phyloP scores from a whole-genome alignment of 345 rosid species.

The Schrenkiella parvula region DNA sequence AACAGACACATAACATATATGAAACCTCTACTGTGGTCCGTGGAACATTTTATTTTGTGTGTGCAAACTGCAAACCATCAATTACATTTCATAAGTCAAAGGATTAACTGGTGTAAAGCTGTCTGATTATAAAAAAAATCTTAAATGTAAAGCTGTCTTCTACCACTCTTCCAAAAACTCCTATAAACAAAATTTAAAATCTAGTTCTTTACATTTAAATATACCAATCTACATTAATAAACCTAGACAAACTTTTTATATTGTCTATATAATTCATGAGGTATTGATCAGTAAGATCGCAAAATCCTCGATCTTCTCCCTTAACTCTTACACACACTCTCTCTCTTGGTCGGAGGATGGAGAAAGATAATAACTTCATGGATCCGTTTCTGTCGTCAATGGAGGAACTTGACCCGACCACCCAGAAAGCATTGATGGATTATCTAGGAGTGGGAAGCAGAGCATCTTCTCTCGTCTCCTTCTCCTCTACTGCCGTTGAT shows the following conservation, averaged over 20 bases:
- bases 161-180: slow-evolving; percentile 10
- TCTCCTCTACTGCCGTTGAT: slow-evolving; percentile 46
- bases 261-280: slow-evolving; percentile 4
- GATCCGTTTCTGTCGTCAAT: slow-evolving; percentile 36
- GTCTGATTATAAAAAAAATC: neutral
- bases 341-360: slow-evolving; percentile 29
- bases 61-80: too few relatives aligned
- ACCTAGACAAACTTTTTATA: neutral
- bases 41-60: too few relatives aligned
- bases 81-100: too few relatives aligned
- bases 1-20: neutral
- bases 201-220: neutral
- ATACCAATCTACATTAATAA: neutral
- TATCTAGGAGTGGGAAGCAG: slow-evolving; percentile 11
- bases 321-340: neutral
- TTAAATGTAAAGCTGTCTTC: slow-evolving; percentile 20
- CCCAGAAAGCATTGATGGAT: slow-evolving; percentile 19
- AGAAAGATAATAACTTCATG: slow-evolving; percentile 22
- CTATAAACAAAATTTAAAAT: neutral
- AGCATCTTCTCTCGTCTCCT: slow-evolving; percentile 39
- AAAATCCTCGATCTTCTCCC: neutral
- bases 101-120: slow-evolving; percentile 10
- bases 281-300: neutral
- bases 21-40: neutral
- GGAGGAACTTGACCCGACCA: slow-evolving; percentile 29